phyloP scores from a whole-genome alignment of 2,329 filamentous ascomycete species.

The Fusarium miscanthi region DNA sequence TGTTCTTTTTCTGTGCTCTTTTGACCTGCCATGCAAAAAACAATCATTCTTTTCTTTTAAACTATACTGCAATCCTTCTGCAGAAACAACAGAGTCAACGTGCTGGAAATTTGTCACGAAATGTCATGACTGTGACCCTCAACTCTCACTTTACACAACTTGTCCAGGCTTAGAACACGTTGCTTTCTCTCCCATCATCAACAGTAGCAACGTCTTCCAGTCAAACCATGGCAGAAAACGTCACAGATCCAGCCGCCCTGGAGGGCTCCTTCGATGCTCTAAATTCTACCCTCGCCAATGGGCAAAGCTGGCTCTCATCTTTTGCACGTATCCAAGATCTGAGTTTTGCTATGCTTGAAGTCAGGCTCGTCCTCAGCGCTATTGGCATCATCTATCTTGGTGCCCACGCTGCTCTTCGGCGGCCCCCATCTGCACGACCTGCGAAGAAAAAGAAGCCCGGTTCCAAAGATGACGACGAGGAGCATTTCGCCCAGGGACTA shows the following conservation, averaged over 20 bases:
- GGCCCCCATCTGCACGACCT: slow-evolving; percentile 81
- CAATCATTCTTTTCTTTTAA: not conserved
- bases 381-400: slow-evolving; percentile 86
- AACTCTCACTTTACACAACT: not conserved
- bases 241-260: slow-evolving; percentile 20
- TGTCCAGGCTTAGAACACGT: slow-evolving; percentile 37
- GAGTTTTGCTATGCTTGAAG: slow-evolving; percentile 59
- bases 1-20: not conserved
- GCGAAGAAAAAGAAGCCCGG: slow-evolving; percentile 59
- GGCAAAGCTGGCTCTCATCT: slow-evolving; percentile 39
- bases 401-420: slow-evolving; percentile 84
- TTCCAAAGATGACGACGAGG: slow-evolving; percentile 61
- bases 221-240: slow-evolving; percentile 41
- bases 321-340: slow-evolving; percentile 49
- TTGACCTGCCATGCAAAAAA: not conserved
- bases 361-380: slow-evolving; percentile 70
- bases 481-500: slow-evolving; percentile 63
- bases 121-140: not conserved
- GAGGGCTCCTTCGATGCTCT: slow-evolving; percentile 45
- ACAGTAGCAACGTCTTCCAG: not conserved
- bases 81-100: not conserved
- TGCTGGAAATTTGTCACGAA: not conserved
- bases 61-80: too few species aligned
- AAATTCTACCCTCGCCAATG: slow-evolving; percentile 46
- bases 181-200: slow-evolving; percentile 16